Percentiles rank a stretch among this genome's conserved stretches.
Conservation (phyloP, 495 filamentous ascomycete genomes). For the Chlorociboria aeruginascens region DNA sequence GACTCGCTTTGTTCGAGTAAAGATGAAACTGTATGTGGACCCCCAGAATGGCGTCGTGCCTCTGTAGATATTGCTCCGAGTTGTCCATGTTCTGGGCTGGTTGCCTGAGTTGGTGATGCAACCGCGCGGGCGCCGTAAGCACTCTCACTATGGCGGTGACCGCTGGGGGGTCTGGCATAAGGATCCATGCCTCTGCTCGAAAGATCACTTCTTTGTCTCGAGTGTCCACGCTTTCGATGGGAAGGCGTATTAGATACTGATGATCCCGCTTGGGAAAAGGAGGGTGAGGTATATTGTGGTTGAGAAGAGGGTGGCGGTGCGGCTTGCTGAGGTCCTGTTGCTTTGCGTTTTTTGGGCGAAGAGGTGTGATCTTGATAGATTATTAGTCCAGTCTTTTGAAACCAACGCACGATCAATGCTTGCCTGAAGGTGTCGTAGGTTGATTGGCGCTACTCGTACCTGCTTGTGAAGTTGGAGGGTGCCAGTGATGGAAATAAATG, state of each 20-base stretch:
- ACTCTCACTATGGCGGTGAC: conserved; percentile 18
- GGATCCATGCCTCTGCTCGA: conserved; percentile 12
- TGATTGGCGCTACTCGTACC: conserved; percentile 41
- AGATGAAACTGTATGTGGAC: conserved; percentile 16
- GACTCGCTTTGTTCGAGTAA: conserved; percentile 14
- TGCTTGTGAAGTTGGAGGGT: conserved; percentile 56
- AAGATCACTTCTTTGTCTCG: conserved; percentile 56
- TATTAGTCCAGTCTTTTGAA: conserved; percentile 26
- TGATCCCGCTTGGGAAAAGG: conserved; percentile 44
- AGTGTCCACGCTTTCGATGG: conserved; percentile 50
- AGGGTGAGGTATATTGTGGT: conserved; percentile 41
- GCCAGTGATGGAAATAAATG: conserved; percentile 89
- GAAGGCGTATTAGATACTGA: conserved; percentile 43
- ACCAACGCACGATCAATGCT: conserved; percentile 37
- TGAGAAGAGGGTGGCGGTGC: conserved; percentile 41
- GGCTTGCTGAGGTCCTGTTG: conserved; percentile 46
- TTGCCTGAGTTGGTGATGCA: conserved; percentile 7
- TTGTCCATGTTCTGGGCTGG: not conserved
- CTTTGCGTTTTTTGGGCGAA: conserved; percentile 67
- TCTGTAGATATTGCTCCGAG: not conserved
- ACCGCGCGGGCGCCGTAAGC: conserved; percentile 5
- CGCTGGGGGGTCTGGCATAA: conserved; percentile 15
- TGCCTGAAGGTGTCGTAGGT: conserved; percentile 55
- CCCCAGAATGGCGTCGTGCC: conserved; percentile 11
- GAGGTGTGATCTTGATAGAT: conserved; percentile 35